A percentile compares a stretch with the other conserved stretches of the same genome.
Conservation (phyloP, 257 asterid species). For the Striga asiatica region DNA sequence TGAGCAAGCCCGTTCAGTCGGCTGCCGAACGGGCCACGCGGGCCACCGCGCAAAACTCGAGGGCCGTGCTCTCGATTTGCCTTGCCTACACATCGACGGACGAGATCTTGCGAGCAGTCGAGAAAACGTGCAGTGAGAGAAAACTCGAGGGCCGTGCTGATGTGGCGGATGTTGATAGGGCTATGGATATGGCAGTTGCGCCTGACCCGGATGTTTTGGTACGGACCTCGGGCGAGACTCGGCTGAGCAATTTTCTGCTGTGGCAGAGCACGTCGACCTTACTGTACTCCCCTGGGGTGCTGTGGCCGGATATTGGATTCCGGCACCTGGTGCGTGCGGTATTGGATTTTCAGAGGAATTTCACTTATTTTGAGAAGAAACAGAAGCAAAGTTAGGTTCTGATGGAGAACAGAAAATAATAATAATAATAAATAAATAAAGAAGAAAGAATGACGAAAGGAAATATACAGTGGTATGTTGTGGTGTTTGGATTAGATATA, state of each 20-base stretch:
- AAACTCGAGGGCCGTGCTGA: conserved; percentile 1
- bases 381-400: conserved; percentile 21
- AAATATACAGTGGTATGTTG: too few species aligned
- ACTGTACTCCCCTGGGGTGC: conserved; percentile 46
- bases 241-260: conserved; percentile 69
- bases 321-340: conserved; percentile 50
- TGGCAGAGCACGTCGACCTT: conserved; percentile 67
- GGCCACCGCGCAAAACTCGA: conserved; percentile 50
- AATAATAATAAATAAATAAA: too few species aligned
- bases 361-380: conserved; percentile 32
- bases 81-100: conserved; percentile 75
- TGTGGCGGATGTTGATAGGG: conserved; percentile 38
- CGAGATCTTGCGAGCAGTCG: conserved; percentile 53
- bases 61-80: conserved; percentile 47
- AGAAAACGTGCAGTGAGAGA: conserved; percentile 35
- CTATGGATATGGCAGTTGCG: conserved; percentile 53
- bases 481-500: too few species aligned
- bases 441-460: too few species aligned
- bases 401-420: too few species aligned
- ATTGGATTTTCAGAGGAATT: conserved; percentile 50
- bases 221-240: conserved; percentile 72
- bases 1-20: conserved; percentile 38
- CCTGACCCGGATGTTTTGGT: conserved; percentile 69
- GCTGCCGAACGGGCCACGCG: conserved; percentile 67
- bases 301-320: conserved; percentile 76